These are phyloP conservation scores for Thinopyrum obtusiflorum DNA, from an alignment of 202 grass and related monocot genomes.

Conservation along the genomic window DNA sequence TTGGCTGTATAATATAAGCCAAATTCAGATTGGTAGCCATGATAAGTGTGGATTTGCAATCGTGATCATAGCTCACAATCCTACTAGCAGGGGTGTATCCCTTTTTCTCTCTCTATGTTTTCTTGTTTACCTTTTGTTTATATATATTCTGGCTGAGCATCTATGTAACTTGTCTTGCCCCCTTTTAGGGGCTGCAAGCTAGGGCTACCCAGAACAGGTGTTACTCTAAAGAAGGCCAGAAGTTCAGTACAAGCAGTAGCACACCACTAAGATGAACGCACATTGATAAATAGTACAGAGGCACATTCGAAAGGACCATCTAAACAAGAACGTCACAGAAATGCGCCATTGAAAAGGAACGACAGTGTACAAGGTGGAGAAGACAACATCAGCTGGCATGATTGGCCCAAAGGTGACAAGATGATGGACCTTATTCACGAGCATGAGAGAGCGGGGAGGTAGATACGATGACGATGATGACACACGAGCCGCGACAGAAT, in stretches of 20 bases:
- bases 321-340: constrained; percentile 16
- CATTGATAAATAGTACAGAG: background rate
- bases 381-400: background rate
- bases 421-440: constrained; percentile 46
- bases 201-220: background rate
- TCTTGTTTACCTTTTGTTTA: background rate
- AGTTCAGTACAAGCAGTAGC: background rate
- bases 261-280: background rate
- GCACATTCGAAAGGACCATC: background rate
- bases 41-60: background rate
- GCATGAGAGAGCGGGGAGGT: background rate
- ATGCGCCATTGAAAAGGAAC: constrained; percentile 9
- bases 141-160: background rate
- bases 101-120: background rate
- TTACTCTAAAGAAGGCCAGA: background rate
- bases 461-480: background rate
- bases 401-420: constrained; percentile 29
- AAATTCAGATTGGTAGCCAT: constrained; percentile 9
- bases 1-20: background rate
- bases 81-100: background rate
- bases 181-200: background rate
- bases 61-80: background rate
- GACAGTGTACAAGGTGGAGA: constrained; percentile 20
- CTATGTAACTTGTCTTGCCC: background rate
- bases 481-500: background rate